Evolutionary conservation across 495 filamentous ascomycete genomes (phyloP).

Genomic region (Apiosordaria backusii): DNA sequence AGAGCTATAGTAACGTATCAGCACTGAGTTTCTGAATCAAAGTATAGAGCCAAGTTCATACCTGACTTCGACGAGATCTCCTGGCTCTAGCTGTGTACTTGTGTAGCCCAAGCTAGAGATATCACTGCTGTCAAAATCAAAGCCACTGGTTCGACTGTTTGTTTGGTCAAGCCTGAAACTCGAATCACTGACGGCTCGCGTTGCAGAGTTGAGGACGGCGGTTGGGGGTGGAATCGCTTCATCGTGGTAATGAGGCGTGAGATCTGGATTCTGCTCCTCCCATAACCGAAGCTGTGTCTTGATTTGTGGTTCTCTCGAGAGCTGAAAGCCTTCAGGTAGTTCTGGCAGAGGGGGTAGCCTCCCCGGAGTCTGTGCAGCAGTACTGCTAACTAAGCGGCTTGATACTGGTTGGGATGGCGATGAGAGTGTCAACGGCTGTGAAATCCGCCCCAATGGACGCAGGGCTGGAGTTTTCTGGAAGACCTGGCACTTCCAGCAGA

Average conservation of each 20-base stretch:
- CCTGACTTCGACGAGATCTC: conserved; percentile 69
- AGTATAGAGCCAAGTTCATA: conserved; percentile 29
- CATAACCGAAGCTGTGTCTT: conserved; percentile 51
- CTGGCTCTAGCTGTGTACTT: conserved; percentile 52
- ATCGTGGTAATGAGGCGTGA: neutral
- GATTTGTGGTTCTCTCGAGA: conserved; percentile 28
- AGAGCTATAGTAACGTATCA: conserved; percentile 6
- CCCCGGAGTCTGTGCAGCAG: neutral
- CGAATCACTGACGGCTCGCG: conserved; percentile 7
- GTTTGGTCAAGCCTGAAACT: conserved; percentile 18
- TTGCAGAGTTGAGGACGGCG: neutral
- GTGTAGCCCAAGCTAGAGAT: conserved; percentile 36
- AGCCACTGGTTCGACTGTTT: conserved; percentile 26
- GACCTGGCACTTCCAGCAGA: conserved; percentile 31
- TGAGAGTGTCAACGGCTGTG: neutral
- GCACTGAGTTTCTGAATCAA: neutral
- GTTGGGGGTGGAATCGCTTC: neutral
- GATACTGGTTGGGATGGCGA: neutral
- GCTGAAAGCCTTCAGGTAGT: neutral
- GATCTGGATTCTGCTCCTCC: conserved; percentile 45
- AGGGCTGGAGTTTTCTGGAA: conserved; percentile 8
- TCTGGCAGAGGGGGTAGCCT: neutral
- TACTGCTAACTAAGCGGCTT: neutral
- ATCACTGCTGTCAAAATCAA: conserved; percentile 39
- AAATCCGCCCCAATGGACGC: conserved; percentile 3